Percentiles rank a stretch among this genome's conserved stretches.
phyloP scores from a whole-genome alignment of 192 early-diverging fungal species.

The Linnemannia hyalina region DNA sequence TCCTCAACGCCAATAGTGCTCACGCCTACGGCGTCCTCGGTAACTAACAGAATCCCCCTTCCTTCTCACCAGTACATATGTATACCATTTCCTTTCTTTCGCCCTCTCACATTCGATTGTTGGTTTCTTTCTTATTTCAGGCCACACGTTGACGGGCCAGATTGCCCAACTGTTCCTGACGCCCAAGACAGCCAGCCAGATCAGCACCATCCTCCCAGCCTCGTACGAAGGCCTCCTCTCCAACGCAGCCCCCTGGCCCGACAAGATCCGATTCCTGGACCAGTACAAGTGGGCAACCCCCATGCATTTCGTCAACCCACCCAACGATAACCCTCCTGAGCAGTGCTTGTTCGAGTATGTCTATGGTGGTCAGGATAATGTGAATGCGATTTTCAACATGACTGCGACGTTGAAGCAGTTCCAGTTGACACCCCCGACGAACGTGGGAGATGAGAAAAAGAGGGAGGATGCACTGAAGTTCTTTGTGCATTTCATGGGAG shows the following conservation, averaged over 20 bases:
- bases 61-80: background rate
- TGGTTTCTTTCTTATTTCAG: conserved; percentile 8
- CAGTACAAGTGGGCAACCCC: conserved; percentile 39
- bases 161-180: conserved; percentile 60
- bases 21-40: conserved; percentile 34
- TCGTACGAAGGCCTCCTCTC: conserved; percentile 50
- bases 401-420: conserved; percentile 45
- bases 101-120: background rate
- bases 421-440: conserved; percentile 29
- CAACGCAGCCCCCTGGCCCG: conserved; percentile 30
- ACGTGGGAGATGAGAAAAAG: background rate
- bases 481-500: conserved; percentile 62
- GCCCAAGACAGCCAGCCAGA: conserved; percentile 20
- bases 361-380: conserved; percentile 34
- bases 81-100: background rate
- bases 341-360: conserved; percentile 36
- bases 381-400: conserved; percentile 59
- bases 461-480: conserved; percentile 55
- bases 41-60: background rate
- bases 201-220: conserved; percentile 32
- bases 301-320: conserved; percentile 51
- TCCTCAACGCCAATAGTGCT: conserved; percentile 22
- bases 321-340: conserved; percentile 53
- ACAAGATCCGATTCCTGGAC: conserved; percentile 19
- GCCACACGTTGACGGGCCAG: conserved; percentile 54